Base-by-base conservation (phyloP, 805 yeast genomes). In the Maudiozyma bulderi region DNA sequence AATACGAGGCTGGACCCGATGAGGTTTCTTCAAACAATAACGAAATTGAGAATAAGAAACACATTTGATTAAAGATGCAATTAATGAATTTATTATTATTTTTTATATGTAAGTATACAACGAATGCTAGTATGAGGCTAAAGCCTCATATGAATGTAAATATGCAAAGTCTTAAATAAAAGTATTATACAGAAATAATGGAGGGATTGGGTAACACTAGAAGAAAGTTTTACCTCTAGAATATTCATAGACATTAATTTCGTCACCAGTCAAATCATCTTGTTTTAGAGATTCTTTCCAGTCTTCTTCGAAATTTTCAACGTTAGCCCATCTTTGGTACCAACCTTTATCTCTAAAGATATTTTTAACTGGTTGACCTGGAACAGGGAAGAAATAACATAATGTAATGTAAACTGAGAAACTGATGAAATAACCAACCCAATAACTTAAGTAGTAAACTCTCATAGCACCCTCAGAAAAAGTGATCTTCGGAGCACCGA, bases 401-500 rank as follows among this genome's bases (percentile, higher is more conserved):
- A 85, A 59, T 0, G 73, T 32, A 7, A 76, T 73, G 62, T 86
- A 83, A 6, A 82, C 72, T 1, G 73, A 43, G 52, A 75, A 75
- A 0, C 95, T 73, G 8, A 77, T 65, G 38, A 76, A 60, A 66
- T 83, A 86, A 1, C 96, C 96, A 48, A 83, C 75, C 59, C 87
- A 80, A 70, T 82, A 88, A 65, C 82, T 84, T 58, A 85, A 69
- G 51, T 79, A 68, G 69, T 84, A 86, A 44, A 87, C 73, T 51
- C 77, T 70, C 48, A 77, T 74, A n/a, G 95, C 95, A 33, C 87
- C 91, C 39, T 70, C 67, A 28, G 93, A 88, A 15, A 86, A 61
- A 3, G 57, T 87, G 35, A 57, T 52, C 55, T 74, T 76, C 31
- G 50, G 50, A 28, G 82, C 77, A 40, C 82, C 84, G 15, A 86